Percentiles rank a stretch among this genome's conserved stretches.
phyloP scores from a whole-genome alignment of 352 stramenopile species.

The Phytophthora litchii region DNA sequence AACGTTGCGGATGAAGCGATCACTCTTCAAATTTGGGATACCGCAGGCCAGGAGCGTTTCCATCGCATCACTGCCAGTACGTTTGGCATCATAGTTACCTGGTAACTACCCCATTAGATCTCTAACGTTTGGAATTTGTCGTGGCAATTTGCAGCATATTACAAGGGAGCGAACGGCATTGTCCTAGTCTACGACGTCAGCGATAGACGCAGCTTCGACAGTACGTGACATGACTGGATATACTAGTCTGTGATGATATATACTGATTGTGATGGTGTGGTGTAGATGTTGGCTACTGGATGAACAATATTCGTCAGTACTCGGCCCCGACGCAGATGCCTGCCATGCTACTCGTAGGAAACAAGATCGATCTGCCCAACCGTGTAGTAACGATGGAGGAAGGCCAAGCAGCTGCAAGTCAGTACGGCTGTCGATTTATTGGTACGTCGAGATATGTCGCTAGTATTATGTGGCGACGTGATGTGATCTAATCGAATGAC shows the following conservation, averaged over 20 bases:
- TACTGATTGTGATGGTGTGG: constrained; percentile 22
- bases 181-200: constrained; percentile 94
- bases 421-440: constrained; percentile 90
- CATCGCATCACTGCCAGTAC: constrained; percentile 93
- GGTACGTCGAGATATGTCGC: constrained; percentile 38
- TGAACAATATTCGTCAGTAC: constrained; percentile 95
- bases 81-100: constrained; percentile 24
- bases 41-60: constrained; percentile 93
- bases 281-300: constrained; percentile 94
- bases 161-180: constrained; percentile 94
- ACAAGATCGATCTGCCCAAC: constrained; percentile 93
- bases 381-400: constrained; percentile 80
- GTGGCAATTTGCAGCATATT: constrained; percentile 79
- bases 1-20: constrained; percentile 84
- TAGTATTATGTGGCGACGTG: background rate
- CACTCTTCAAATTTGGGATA: constrained; percentile 95
- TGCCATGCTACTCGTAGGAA: constrained; percentile 89
- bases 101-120: background rate
- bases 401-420: constrained; percentile 76
- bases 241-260: constrained; percentile 6
- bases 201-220: constrained; percentile 92
- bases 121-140: constrained; percentile 20
- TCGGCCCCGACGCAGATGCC: constrained; percentile 73
- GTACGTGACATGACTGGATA: constrained; percentile 47
- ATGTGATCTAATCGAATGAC: constrained; percentile 14